These are phyloP conservation scores for Akanthomyces lecanii DNA, from an alignment of 2,329 filamentous ascomycete genomes.

Conservation along the genomic window DNA sequence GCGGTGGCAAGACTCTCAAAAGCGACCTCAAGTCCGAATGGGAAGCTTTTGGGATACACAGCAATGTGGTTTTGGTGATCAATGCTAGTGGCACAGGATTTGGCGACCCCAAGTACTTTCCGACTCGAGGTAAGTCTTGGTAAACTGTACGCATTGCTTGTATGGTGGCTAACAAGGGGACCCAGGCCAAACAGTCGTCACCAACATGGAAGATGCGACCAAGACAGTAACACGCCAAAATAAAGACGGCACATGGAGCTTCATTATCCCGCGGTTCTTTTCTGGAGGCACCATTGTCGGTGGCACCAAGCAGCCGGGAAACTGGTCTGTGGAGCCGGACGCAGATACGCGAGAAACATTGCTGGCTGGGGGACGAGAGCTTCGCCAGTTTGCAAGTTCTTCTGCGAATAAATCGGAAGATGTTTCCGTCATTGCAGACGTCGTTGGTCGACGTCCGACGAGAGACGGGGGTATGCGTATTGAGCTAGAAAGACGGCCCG, in stretches of 20 bases:
- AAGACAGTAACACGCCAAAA: slow-evolving; percentile 56
- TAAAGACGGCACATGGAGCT: slow-evolving; percentile 57
- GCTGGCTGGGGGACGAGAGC: slow-evolving; percentile 33
- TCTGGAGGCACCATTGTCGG: slow-evolving; percentile 61
- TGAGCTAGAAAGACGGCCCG: not conserved
- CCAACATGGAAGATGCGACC: slow-evolving; percentile 32
- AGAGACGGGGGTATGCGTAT: slow-evolving; percentile 39
- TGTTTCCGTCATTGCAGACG: slow-evolving; percentile 36
- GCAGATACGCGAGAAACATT: slow-evolving; percentile 43
- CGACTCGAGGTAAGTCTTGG: slow-evolving; percentile 28
- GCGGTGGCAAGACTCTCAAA: slow-evolving; percentile 28
- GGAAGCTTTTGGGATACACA: slow-evolving; percentile 28
- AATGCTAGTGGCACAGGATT: slow-evolving; percentile 35
- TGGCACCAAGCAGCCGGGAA: slow-evolving; percentile 57
- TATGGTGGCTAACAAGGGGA: slow-evolving; percentile 16
- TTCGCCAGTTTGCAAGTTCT: slow-evolving; percentile 26
- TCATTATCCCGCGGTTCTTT: slow-evolving; percentile 57
- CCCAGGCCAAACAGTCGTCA: slow-evolving; percentile 34
- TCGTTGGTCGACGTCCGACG: slow-evolving; percentile 43
- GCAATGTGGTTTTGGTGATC: slow-evolving; percentile 25
- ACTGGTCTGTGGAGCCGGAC: slow-evolving; percentile 49
- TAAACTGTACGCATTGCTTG: not conserved
- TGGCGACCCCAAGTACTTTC: slow-evolving; percentile 30
- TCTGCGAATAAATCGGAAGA: slow-evolving; percentile 22
- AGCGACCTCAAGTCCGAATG: slow-evolving; percentile 28